Percentiles rank a stretch among this genome's conserved stretches.
phyloP scores from a whole-genome alignment of 306 rosid genomes.

The Sesbania bispinosa region DNA sequence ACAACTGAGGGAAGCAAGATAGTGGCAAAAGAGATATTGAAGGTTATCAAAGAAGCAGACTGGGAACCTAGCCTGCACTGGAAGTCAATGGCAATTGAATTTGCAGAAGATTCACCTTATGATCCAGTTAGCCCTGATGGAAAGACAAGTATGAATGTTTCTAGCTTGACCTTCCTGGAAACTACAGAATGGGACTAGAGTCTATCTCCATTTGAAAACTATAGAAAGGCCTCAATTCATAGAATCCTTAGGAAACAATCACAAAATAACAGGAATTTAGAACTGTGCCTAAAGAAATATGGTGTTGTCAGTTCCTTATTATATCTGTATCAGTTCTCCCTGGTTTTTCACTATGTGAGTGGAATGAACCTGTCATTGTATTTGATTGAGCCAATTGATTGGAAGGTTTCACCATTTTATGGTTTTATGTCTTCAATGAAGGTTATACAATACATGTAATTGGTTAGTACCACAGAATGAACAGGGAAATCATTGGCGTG shows the following conservation, averaged over 20 bases:
- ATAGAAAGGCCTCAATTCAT: neutral
- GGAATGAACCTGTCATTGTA: neutral
- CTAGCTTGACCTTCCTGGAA: neutral
- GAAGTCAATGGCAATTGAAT: slow-evolving; percentile 55
- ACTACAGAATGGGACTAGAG: slow-evolving; percentile 21
- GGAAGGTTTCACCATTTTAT: neutral
- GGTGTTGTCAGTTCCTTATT: neutral
- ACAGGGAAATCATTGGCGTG: too few species aligned
- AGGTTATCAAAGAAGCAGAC: slow-evolving; percentile 51
- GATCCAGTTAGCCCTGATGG: slow-evolving; percentile 33
- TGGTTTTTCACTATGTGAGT: neutral
- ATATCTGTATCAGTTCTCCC: neutral
- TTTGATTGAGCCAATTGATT: neutral
- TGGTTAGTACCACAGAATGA: too few species aligned
- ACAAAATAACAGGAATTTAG: neutral
- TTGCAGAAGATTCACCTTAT: slow-evolving; percentile 47
- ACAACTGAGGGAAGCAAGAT: slow-evolving; percentile 60
- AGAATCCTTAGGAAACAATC: neutral
- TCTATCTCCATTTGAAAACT: neutral
- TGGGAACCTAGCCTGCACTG: slow-evolving; percentile 74
- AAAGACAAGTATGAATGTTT: slow-evolving; percentile 12
- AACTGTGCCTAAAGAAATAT: neutral
- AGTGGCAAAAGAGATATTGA: slow-evolving; percentile 60
- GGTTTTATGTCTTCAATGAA: neutral
- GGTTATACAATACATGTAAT: too few species aligned